Conservation (phyloP, 495 filamentous ascomycete genomes). For the Penicillium lividum region DNA sequence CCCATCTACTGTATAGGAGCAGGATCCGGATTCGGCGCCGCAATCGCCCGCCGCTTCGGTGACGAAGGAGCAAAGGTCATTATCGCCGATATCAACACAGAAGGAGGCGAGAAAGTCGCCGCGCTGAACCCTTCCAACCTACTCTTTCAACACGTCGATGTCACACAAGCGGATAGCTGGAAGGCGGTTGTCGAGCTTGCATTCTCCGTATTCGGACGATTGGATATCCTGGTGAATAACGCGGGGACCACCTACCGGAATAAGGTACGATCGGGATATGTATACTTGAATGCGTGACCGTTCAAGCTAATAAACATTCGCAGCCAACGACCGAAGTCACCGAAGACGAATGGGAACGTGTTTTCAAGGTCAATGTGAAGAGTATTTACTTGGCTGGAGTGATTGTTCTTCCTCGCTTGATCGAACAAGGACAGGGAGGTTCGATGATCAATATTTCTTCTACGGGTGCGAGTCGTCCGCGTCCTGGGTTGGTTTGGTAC, state of each 20-base stretch:
- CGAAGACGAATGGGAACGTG: slow-evolving; percentile 64
- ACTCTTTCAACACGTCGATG: slow-evolving; percentile 51
- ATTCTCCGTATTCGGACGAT: slow-evolving; percentile 47
- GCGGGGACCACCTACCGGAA: slow-evolving; percentile 70
- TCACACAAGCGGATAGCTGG: slow-evolving; percentile 54
- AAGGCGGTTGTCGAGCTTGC: slow-evolving; percentile 46
- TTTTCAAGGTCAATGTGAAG: slow-evolving; percentile 67
- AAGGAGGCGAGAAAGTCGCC: slow-evolving; percentile 50
- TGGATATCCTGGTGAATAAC: slow-evolving; percentile 69
- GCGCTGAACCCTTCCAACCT: slow-evolving; percentile 39
- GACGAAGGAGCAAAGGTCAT: slow-evolving; percentile 59
- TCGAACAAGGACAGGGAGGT: slow-evolving; percentile 59
- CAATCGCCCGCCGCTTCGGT: slow-evolving; percentile 57
- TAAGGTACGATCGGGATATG: slow-evolving; percentile 41
- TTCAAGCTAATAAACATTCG: too few species aligned
- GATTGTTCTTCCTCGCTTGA: slow-evolving; percentile 53
- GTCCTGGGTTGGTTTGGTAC: slow-evolving; percentile 71
- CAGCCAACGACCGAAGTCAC: slow-evolving; percentile 62
- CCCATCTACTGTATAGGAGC: slow-evolving; percentile 33
- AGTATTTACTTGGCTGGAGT: slow-evolving; percentile 58
- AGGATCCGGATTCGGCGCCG: slow-evolving; percentile 60
- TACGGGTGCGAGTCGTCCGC: slow-evolving; percentile 61
- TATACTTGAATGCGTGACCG: not conserved
- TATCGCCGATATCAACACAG: slow-evolving; percentile 58
- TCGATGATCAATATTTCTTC: slow-evolving; percentile 67